Base-by-base conservation (phyloP, 2,329 filamentous ascomycete species). In the Venturia pyrina region DNA sequence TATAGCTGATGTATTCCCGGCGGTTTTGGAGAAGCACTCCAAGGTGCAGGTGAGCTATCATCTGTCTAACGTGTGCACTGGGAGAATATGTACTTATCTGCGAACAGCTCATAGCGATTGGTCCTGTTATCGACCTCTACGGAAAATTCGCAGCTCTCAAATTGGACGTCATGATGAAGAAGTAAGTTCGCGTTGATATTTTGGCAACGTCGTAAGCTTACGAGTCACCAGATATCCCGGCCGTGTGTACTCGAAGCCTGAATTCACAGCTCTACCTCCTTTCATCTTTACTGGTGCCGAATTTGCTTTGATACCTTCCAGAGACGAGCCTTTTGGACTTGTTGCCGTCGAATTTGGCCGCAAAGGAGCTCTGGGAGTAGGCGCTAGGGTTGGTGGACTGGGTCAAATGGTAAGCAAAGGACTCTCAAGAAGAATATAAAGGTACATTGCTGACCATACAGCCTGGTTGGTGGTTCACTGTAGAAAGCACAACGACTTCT, bases 391-490 rank as follows among this genome's bases (percentile, higher is more conserved):
- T 48, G 86, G 86, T 69, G 87, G 86, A 5, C 37, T 66, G 28
- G 85, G 86, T 19, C 84, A 87, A 71, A 88, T 89, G 86, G 48
- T 53, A 15, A 53, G 48, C 15, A 15, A 28, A 15, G 11, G 15
- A 50, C 11, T 13, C 6, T 5, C 19, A 6, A 50, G 10, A 2
- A 53, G 3, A 28, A 4, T 53, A 3, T 8, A 21, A 48, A 53
- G 21, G 28, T 17, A 28, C 5, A 13, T 3, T 5, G 48, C 48
- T 53, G 11, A 53, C 21, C 11, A 13, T 28, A 5, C 21, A 53
- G 48, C 87, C 87, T 24, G 87, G 87, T 34, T 88, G 86, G 83
- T 89, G 86, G 86, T 89, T 84, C 73, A 88, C 86, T 0, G 83
- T 89, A 65, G 87, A 89, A 72, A 87, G 84, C 0, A 85, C 81